Evolutionary conservation across 352 stramenopile species (phyloP), one percentile per base, ranked within the genome.

Genomic region (Globisporangium abappressorium): DNA sequence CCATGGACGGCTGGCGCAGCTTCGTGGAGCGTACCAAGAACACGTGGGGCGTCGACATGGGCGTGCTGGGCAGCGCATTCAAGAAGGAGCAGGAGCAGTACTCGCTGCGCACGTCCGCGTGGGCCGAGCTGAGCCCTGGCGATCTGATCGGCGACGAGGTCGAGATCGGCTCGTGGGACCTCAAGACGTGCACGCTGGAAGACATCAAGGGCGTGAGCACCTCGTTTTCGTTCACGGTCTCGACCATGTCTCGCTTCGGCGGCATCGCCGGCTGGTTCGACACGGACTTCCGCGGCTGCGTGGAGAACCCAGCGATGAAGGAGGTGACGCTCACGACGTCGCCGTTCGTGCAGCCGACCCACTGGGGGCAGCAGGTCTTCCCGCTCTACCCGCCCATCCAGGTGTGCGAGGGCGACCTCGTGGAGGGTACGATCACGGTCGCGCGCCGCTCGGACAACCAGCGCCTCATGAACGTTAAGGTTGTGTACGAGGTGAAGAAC

Each of bases 211-310:
- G 77, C 41, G 83, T 96, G 38, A 79, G 78, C 62, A 76, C 84
- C 4, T 36, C 76, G 15, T 96, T 96, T 68, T 70, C 74, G 61
- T 91, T 97, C 64, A 73, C 78, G 43, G 84, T 98, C 68, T 91
- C 80, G 57, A 95, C 82, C 36, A 98, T 97, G 77, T 81, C 85
- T 26, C 89, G 89, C 69, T 95, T 96, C 66, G 85, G 87, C 69
- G 98, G 97, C 63, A 97, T 99, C 72, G 98, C 97, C 20, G 96
- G 97, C 62, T 99, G 98, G 98, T 99, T 99, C 75, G 98, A 98
- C 69, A 92, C 98, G n/a, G 96, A 99, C 74, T 99, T 99, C 77
- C 95, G 90, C 68, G 97, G 97, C 49, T 92, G 75, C 64, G 64
- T 70, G 1, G 80, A 95, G 64, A 89, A 93, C 68, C 89, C 89